phyloP scores from a whole-genome alignment of 2,329 filamentous ascomycete genomes.

The Colletotrichum karsti region DNA sequence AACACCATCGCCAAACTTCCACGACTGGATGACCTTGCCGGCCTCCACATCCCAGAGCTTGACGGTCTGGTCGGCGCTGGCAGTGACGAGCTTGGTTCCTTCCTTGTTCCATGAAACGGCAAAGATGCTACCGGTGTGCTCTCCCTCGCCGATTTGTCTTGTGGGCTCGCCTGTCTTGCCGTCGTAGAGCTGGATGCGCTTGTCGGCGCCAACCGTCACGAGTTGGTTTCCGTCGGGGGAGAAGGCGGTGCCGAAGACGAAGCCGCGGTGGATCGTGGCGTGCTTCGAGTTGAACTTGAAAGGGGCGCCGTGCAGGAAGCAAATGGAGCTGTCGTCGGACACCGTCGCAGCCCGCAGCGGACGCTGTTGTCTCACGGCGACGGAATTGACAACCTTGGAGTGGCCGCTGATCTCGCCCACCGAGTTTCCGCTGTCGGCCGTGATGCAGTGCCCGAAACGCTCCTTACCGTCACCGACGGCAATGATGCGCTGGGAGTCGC shows the following conservation, averaged over 20 bases:
- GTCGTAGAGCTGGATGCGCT: slow-evolving; percentile 92
- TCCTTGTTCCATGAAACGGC: slow-evolving; percentile 90
- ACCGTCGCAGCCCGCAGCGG: slow-evolving; percentile 93
- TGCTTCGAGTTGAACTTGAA: slow-evolving; percentile 95
- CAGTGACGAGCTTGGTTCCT: slow-evolving; percentile 86
- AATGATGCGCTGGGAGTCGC: slow-evolving; percentile 94
- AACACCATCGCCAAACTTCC: slow-evolving; percentile 80
- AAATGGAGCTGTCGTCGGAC: slow-evolving; percentile 87
- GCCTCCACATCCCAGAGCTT: slow-evolving; percentile 92
- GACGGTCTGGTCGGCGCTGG: slow-evolving; percentile 93
- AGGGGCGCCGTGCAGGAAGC: slow-evolving; percentile 92
- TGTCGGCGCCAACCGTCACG: slow-evolving; percentile 92
- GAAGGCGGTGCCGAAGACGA: slow-evolving; percentile 88
- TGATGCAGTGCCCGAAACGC: slow-evolving; percentile 92
- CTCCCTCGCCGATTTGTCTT: slow-evolving; percentile 79
- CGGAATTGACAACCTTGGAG: slow-evolving; percentile 88
- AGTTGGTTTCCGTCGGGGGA: slow-evolving; percentile 85
- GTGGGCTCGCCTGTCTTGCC: slow-evolving; percentile 92
- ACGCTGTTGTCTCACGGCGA: slow-evolving; percentile 87
- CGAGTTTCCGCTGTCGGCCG: slow-evolving; percentile 93
- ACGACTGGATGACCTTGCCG: slow-evolving; percentile 80
- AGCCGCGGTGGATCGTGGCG: slow-evolving; percentile 83
- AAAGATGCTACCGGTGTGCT: slow-evolving; percentile 93
- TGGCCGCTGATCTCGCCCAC: slow-evolving; percentile 95
- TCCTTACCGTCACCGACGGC: slow-evolving; percentile 96